A percentile compares a stretch with the other conserved stretches of the same genome.
Conservation (phyloP, 2,329 filamentous ascomycete species). For the Pseudogymnoascus verrucosus region DNA sequence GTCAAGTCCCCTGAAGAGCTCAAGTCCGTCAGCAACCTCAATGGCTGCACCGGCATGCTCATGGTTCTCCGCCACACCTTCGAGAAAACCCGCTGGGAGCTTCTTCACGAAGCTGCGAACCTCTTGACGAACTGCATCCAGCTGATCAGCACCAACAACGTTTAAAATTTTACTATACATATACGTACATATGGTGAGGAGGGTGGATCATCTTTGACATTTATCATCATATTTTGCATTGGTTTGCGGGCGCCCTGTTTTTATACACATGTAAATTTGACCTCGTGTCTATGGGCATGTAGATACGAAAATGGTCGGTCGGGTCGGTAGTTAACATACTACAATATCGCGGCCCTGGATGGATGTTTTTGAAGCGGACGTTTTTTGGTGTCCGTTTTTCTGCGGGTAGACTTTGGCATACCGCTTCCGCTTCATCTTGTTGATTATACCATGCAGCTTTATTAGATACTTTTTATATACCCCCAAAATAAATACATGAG, state of each 20-base stretch:
- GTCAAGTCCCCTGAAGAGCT: constrained; percentile 71
- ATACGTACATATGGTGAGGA: constrained; percentile 1
- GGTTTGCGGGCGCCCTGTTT: background rate
- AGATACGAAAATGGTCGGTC: background rate
- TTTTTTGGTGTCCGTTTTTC: background rate
- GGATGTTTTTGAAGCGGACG: background rate
- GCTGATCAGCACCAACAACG: constrained; percentile 23
- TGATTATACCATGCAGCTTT: constrained; percentile 4
- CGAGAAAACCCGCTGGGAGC: constrained; percentile 76
- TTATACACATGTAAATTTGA: background rate
- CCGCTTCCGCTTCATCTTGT: background rate
- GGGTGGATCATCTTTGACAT: background rate
- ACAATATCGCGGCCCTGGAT: background rate
- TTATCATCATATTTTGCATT: background rate
- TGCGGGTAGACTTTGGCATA: constrained; percentile 2
- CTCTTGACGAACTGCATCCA: constrained; percentile 75
- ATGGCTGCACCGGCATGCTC: constrained; percentile 73
- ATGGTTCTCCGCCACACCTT: constrained; percentile 78
- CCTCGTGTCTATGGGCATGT: background rate
- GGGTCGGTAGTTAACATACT: background rate
- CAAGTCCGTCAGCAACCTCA: constrained; percentile 64
- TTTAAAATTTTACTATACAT: background rate
- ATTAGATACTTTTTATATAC: constrained; percentile 6
- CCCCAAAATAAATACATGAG: background rate
- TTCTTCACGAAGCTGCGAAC: constrained; percentile 78